A percentile compares a stretch with the other conserved stretches of the same genome.
Evolutionary conservation across 805 yeast genomes (phyloP).

Genomic region (Sugiyamaella lignohabitans): DNA sequence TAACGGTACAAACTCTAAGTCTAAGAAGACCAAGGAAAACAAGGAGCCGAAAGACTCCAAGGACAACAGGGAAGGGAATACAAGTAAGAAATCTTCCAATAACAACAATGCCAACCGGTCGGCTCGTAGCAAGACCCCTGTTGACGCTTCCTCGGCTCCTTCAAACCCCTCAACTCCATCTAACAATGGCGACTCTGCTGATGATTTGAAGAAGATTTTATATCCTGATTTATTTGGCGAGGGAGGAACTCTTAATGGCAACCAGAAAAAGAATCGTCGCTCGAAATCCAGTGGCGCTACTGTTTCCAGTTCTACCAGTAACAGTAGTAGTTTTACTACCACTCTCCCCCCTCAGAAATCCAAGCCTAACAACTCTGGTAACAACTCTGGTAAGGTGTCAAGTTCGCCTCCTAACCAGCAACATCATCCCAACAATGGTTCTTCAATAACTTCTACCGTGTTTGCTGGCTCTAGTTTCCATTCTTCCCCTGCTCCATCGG

Average conservation of each 20-base stretch:
- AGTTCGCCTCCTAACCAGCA: slow-evolving; percentile 1
- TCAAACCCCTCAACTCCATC: slow-evolving; percentile 1
- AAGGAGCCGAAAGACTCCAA: neutral
- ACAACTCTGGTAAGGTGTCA: slow-evolving; percentile 1
- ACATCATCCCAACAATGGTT: too few relatives aligned
- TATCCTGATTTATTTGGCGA: slow-evolving; percentile 23
- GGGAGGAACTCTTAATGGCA: neutral
- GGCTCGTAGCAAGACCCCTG: neutral
- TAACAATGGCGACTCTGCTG: slow-evolving; percentile 6
- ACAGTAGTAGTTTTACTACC: slow-evolving; percentile 3
- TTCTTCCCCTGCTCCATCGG: slow-evolving; percentile 26
- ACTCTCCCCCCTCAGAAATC: neutral
- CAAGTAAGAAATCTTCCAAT: neutral
- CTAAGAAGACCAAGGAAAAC: neutral
- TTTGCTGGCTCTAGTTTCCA: slow-evolving; percentile 29
- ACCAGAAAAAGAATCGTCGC: neutral
- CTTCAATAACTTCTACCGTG: too few relatives aligned
- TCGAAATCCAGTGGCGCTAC: neutral
- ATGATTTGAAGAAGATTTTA: slow-evolving; percentile 21
- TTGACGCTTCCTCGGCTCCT: neutral
- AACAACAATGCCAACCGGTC: slow-evolving; percentile 1
- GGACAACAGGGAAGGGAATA: neutral
- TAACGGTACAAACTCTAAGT: neutral
- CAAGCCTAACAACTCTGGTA: neutral
- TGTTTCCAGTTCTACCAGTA: neutral